These are phyloP conservation scores for Phlebiopsis flavidoalba DNA, from an alignment of 768 basidiomycete species.

Conservation along the genomic window DNA sequence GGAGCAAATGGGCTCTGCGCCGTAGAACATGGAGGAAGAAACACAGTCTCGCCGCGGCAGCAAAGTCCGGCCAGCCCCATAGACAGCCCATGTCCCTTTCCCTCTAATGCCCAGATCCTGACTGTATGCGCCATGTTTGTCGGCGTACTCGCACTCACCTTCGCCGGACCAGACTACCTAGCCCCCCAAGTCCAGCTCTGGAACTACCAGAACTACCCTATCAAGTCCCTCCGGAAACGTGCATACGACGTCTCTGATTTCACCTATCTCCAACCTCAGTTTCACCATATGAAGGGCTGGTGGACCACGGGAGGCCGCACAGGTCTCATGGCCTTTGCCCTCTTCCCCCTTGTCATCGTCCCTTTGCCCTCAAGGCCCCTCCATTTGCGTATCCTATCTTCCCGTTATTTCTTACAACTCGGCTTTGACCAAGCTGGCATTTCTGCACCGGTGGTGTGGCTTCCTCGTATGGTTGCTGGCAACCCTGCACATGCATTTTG, in stretches of 20 bases:
- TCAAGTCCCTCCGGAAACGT: conserved; percentile 9
- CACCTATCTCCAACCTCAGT: conserved; percentile 39
- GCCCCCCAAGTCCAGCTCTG: conserved; percentile 43
- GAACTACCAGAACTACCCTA: conserved; percentile 28
- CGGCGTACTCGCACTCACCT: conserved; percentile 39
- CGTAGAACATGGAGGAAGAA: conserved; percentile 54
- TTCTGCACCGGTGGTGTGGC: conserved; percentile 69
- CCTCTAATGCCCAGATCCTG: conserved; percentile 62
- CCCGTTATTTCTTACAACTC: conserved; percentile 56
- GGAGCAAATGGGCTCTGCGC: conserved; percentile 55
- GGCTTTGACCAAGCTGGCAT: conserved; percentile 71
- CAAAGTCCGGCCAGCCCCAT: conserved; percentile 28
- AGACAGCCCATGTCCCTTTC: conserved; percentile 43
- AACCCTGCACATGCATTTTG: conserved; percentile 56
- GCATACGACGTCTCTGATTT: conserved; percentile 22
- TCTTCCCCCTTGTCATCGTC: conserved; percentile 65
- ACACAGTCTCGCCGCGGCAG: conserved; percentile 32
- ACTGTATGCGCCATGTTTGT: conserved; percentile 39
- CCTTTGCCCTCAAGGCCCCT: conserved; percentile 68
- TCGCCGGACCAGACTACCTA: conserved; percentile 69
- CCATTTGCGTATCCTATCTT: conserved; percentile 67
- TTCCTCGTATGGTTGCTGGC: conserved; percentile 64
- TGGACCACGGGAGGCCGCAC: conserved; percentile 69
- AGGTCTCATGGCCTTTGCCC: conserved; percentile 67
- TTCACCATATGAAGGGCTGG: conserved; percentile 62